Evolutionary conservation across 805 yeast genomes (phyloP).

Genomic region (Kodamaea restingae): DNA sequence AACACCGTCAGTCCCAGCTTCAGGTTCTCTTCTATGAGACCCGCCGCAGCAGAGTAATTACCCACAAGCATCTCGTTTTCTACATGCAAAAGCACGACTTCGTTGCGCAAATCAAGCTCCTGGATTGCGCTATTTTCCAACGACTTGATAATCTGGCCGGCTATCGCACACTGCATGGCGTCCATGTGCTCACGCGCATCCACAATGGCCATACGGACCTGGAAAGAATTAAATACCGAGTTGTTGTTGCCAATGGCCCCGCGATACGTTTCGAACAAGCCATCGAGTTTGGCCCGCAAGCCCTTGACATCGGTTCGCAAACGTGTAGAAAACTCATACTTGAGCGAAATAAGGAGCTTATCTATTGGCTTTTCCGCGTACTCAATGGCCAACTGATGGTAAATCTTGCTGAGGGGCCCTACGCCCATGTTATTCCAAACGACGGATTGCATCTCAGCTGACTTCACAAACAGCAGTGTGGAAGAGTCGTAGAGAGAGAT

Average conservation of each 20-base stretch:
- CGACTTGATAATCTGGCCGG: constrained; percentile 31
- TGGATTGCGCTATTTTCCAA: constrained; percentile 26
- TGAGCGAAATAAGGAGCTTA: constrained; percentile 32
- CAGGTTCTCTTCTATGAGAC: constrained; percentile 16
- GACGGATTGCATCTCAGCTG: constrained; percentile 42
- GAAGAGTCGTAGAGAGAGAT: constrained; percentile 47
- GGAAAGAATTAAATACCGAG: constrained; percentile 40
- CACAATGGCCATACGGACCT: constrained; percentile 38
- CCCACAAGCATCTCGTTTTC: constrained; percentile 30
- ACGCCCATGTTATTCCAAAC: constrained; percentile 54
- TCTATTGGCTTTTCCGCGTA: constrained; percentile 37
- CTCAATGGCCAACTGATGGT: constrained; percentile 44
- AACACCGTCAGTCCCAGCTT: constrained; percentile 27
- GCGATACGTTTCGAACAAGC: background rate
- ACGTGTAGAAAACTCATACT: constrained; percentile 29
- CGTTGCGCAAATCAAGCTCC: constrained; percentile 29
- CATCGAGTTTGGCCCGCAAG: background rate
- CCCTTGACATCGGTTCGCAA: background rate
- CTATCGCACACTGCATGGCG: constrained; percentile 34
- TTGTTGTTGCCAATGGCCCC: constrained; percentile 15
- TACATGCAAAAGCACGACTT: constrained; percentile 23
- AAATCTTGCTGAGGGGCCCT: constrained; percentile 42
- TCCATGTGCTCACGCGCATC: constrained; percentile 32
- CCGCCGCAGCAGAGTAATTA: constrained; percentile 28
- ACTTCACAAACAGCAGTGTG: constrained; percentile 39